Base-by-base conservation (phyloP, 257 asterid species). In the Salvia hispanica region DNA sequence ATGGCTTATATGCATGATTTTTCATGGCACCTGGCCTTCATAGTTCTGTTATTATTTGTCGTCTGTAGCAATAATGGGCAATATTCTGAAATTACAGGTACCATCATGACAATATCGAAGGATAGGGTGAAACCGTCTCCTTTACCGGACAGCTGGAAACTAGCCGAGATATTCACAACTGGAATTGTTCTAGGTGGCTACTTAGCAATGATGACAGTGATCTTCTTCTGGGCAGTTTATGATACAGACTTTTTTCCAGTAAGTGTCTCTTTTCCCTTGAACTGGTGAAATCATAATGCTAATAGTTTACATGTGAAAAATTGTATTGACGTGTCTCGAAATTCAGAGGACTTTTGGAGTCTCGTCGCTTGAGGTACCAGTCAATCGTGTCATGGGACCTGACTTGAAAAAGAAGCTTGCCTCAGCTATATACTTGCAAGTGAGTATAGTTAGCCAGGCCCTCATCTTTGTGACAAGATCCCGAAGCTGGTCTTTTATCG, bases 51-150 rank as follows among this genome's bases (percentile, higher is more conserved):
- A 3, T 34, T 8, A 40, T 16, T 31, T 43, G 10, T 61, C 18
- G 13, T 44, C 60, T 50, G 15, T 18, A 40, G 69, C 13, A 56
- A 40, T 58, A 15, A 58, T 55, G 11, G 51, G 65, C 18, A 6
- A 33, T 7, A 37, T 12, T 55, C 11, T 59, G 64, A 31, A 16
- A 42, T 60, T 59, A 53, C 70, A 84, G 89, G 89, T 63, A 84
- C 90, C 47, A 84, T 84, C 72, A 84, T 84, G 90, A 84, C 90
- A 52, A 84, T 82, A 75, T 82, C 90, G 0, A 84, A 84, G 75
- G 90, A 84, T 71, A 74, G 90, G 76, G 90, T 84, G 77, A 84
- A 84, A 61, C 90, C 90, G n/a, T 84, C 90, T 69, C 90, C 90
- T 9, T 70, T 84, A 64, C 90, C 90, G 3, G 90, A 81, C 82